Conservation (phyloP, 495 filamentous ascomycete species). For the Hypoxylon fuscum region DNA sequence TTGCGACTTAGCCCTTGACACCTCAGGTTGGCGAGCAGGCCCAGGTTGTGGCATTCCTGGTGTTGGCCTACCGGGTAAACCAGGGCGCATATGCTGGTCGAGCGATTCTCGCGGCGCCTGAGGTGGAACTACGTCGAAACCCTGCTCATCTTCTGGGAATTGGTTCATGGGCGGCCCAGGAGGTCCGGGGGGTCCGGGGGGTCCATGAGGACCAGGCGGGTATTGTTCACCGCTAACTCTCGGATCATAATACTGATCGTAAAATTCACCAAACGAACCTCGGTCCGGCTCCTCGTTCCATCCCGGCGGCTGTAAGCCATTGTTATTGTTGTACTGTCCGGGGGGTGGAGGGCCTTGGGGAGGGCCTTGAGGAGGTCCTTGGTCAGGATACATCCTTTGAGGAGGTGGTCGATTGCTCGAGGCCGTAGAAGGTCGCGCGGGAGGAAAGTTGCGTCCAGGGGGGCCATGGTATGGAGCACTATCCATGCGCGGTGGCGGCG, state of each 20-base stretch:
- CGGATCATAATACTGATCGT: constrained; percentile 64
- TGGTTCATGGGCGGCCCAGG: constrained; percentile 35
- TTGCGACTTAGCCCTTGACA: constrained; percentile 70
- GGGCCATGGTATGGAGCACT: constrained; percentile 56
- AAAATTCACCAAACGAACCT: constrained; percentile 60
- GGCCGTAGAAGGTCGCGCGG: constrained; percentile 60
- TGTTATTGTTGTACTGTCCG: constrained; percentile 42
- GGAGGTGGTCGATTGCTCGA: constrained; percentile 57
- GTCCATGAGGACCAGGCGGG: constrained; percentile 37
- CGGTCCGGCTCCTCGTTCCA: constrained; percentile 46
- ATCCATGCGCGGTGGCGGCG: constrained; percentile 43
- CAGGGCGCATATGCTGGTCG: constrained; percentile 54
- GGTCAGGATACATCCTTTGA: constrained; percentile 54
- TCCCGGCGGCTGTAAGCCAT: constrained; percentile 38
- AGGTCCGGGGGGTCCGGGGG: constrained; percentile 43
- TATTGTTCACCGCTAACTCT: constrained; percentile 45
- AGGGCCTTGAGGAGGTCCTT: constrained; percentile 51
- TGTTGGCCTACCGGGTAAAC: constrained; percentile 19
- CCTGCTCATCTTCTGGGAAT: constrained; percentile 68
- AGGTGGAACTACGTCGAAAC: constrained; percentile 73
- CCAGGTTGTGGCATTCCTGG: constrained; percentile 52
- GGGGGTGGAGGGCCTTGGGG: constrained; percentile 50
- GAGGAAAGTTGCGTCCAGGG: constrained; percentile 52
- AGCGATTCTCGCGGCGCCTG: constrained; percentile 56
- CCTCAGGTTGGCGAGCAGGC: constrained; percentile 52